Evolutionary conservation across 2,329 filamentous ascomycete genomes (phyloP).

Genomic region (Cladosporium velox): DNA sequence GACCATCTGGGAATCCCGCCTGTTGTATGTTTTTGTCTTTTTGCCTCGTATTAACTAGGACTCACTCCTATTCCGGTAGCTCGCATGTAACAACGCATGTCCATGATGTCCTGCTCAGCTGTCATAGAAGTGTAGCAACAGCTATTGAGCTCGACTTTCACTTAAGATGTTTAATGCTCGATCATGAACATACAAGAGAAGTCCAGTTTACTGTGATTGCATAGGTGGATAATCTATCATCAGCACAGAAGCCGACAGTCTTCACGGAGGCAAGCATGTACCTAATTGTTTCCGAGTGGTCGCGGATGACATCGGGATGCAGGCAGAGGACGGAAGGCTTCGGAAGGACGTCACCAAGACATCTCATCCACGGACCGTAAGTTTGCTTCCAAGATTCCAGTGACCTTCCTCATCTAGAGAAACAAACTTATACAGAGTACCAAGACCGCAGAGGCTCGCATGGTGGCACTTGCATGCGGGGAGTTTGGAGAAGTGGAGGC

Average conservation of each 20-base stretch:
- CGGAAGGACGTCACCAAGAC: background rate
- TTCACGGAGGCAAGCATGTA: background rate
- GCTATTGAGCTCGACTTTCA: background rate
- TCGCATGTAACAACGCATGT: background rate
- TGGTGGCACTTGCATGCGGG: background rate
- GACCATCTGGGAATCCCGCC: background rate
- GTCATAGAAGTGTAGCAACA: background rate
- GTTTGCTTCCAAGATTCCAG: background rate
- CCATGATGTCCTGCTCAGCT: background rate
- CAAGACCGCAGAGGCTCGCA: background rate
- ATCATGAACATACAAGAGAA: background rate
- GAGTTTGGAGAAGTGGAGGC: background rate
- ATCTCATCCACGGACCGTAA: background rate
- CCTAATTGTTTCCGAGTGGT: background rate
- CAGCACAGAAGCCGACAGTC: background rate
- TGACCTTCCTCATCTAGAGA: rapidly evolving
- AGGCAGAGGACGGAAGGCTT: background rate
- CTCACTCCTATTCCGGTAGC: background rate
- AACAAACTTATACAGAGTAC: background rate
- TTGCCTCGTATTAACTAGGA: background rate
- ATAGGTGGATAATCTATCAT: background rate
- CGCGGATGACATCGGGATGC: background rate
- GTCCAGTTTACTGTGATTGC: background rate
- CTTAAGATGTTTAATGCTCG: background rate
- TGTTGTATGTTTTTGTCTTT: background rate